These are phyloP conservation scores for Bolboschoenus planiculmis DNA, from an alignment of 176 grass and related monocot genomes.

Conservation along the genomic window DNA sequence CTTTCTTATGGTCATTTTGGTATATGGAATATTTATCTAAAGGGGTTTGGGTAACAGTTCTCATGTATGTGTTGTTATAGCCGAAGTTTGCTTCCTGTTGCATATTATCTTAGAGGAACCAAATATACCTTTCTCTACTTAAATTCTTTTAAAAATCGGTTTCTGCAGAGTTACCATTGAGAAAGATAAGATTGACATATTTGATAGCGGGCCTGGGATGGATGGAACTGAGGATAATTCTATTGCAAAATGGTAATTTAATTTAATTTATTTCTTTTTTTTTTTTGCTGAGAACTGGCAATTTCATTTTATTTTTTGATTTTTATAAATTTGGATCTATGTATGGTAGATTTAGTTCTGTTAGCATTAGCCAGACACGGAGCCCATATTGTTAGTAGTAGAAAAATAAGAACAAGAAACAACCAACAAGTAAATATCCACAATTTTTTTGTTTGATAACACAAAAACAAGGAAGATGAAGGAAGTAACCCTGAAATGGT, in stretches of 20 bases:
- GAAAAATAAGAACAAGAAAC: not conserved
- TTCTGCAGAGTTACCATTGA: conserved; percentile 41
- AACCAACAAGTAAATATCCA: not conserved
- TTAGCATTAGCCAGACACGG: not conserved
- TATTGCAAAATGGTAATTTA: conserved; percentile 47
- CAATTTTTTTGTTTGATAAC: not conserved
- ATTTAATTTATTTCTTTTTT: not conserved
- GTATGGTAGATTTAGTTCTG: not conserved
- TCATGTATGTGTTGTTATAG: not conserved
- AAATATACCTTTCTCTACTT: not conserved
- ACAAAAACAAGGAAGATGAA: not conserved
- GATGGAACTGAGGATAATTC: conserved; percentile 44
- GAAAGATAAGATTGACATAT: conserved; percentile 32
- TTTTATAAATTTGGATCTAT: not conserved
- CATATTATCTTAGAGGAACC: not conserved
- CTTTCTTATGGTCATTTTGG: not conserved
- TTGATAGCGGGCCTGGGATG: conserved; percentile 54
- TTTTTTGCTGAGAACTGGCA: not conserved
- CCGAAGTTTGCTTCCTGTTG: not conserved
- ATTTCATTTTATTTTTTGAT: not conserved
- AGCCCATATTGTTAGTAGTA: not conserved
- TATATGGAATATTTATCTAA: not conserved
- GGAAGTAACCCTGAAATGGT: too few species aligned
- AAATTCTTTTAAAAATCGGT: not conserved
- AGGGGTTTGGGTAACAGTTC: not conserved